Evolutionary conservation across 208 protist species (phyloP).

Genomic region (Crithidia fasciculata): DNA sequence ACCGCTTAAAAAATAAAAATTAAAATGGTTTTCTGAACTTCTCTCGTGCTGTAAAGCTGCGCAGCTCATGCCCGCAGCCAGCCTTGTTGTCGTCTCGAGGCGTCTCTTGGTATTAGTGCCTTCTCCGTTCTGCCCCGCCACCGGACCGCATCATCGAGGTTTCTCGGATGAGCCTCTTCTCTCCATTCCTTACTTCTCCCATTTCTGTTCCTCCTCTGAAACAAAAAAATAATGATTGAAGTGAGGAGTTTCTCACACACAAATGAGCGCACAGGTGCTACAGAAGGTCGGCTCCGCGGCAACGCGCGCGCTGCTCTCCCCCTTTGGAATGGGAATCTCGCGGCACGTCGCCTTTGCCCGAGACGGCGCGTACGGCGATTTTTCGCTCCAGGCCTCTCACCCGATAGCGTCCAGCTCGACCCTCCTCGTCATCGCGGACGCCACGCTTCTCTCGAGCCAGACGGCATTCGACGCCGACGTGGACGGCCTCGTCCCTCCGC

Average conservation of each 20-base stretch:
- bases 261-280: background rate
- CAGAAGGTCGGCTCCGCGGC: constrained; percentile 1
- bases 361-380: background rate
- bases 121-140: no score
- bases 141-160: no score
- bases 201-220: background rate
- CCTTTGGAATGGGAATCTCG: constrained; percentile 37
- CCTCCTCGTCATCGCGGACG: constrained; percentile 32
- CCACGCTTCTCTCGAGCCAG: constrained; percentile 34
- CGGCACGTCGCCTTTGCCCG: constrained; percentile 13
- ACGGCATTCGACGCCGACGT: constrained; percentile 33
- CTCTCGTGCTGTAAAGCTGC: no score
- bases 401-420: constrained; percentile 8
- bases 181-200: background rate
- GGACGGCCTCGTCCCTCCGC: constrained; percentile 42
- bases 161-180: no score
- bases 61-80: no score
- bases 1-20: no score
- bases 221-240: background rate
- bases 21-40: no score
- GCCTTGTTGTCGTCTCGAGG: no score
- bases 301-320: constrained; percentile 21
- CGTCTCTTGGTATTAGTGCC: no score
- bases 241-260: background rate
- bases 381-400: constrained; percentile 4